Percentiles rank a stretch among this genome's conserved stretches.
Evolutionary conservation across 148 eudicot genomes (phyloP).

Genomic region (Dysphania ambrosioides): DNA sequence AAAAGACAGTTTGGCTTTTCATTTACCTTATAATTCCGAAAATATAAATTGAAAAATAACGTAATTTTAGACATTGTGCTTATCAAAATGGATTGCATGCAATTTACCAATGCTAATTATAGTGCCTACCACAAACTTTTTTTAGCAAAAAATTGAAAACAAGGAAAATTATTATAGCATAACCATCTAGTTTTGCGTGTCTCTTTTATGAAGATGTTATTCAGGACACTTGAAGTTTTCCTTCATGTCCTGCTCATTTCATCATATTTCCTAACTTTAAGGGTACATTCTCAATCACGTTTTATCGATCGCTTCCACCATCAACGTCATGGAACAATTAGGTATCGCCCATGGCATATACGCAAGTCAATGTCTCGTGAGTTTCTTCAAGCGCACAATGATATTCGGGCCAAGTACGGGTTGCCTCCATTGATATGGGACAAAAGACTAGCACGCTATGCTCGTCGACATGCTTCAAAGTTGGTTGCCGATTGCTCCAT

Average conservation of each 20-base stretch:
- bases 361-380: slow-evolving; percentile 15
- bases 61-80: background rate
- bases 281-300: background rate
- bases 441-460: slow-evolving; percentile 16
- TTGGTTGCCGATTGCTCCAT: slow-evolving; percentile 10
- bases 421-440: slow-evolving; percentile 28
- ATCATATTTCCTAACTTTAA: background rate
- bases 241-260: slow-evolving; percentile 20
- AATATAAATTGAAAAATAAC: background rate
- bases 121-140: background rate
- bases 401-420: slow-evolving; percentile 23
- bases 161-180: background rate
- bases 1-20: background rate
- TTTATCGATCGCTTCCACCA: background rate
- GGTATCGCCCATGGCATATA: background rate
- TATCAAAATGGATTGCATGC: background rate
- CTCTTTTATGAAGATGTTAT: background rate
- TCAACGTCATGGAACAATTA: background rate
- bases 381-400: slow-evolving; percentile 31
- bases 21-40: background rate
- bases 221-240: slow-evolving; percentile 1
- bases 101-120: background rate
- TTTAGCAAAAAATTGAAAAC: background rate
- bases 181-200: background rate
- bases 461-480: slow-evolving; percentile 26